Conservation (phyloP, 768 basidiomycete species). For the Clitopilus passeckerianus region DNA sequence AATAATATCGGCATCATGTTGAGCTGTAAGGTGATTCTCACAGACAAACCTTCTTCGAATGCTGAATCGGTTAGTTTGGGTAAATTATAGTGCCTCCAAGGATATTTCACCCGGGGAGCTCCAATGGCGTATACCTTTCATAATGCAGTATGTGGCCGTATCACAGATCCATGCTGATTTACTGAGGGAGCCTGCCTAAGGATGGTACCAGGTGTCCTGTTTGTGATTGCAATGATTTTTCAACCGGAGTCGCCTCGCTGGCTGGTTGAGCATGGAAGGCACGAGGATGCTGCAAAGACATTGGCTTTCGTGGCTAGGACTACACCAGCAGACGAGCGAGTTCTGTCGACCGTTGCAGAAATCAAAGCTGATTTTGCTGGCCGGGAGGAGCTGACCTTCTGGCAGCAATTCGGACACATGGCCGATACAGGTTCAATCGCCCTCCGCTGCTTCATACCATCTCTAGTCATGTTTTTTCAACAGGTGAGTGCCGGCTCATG, state of each 20-base stretch:
- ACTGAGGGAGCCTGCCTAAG: constrained; percentile 8
- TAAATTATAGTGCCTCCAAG: constrained; percentile 38
- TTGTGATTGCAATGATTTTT: constrained; percentile 38
- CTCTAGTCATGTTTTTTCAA: constrained; percentile 42
- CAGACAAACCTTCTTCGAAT: neutral
- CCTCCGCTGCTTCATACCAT: constrained; percentile 39
- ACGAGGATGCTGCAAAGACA: constrained; percentile 32
- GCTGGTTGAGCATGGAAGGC: constrained; percentile 42
- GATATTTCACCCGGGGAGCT: constrained; percentile 29
- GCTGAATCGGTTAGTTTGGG: constrained; percentile 30
- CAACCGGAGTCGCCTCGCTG: constrained; percentile 55
- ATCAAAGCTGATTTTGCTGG: constrained; percentile 45
- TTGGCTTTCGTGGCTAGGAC: constrained; percentile 31
- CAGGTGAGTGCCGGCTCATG: constrained; percentile 11
- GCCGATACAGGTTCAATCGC: constrained; percentile 36
- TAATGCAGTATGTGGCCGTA: constrained; percentile 29
- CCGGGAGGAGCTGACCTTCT: constrained; percentile 26
- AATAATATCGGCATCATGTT: constrained; percentile 32
- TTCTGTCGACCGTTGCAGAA: constrained; percentile 34
- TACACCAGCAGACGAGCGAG: constrained; percentile 24
- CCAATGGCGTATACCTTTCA: constrained; percentile 52
- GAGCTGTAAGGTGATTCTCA: constrained; percentile 22
- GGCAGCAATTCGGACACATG: constrained; percentile 35
- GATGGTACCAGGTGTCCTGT: constrained; percentile 45
- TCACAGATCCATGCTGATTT: neutral